Evolutionary conservation across 2,329 filamentous ascomycete species (phyloP), one percentile per base, ranked within the genome.

Genomic region (Parastagonospora avenae): DNA sequence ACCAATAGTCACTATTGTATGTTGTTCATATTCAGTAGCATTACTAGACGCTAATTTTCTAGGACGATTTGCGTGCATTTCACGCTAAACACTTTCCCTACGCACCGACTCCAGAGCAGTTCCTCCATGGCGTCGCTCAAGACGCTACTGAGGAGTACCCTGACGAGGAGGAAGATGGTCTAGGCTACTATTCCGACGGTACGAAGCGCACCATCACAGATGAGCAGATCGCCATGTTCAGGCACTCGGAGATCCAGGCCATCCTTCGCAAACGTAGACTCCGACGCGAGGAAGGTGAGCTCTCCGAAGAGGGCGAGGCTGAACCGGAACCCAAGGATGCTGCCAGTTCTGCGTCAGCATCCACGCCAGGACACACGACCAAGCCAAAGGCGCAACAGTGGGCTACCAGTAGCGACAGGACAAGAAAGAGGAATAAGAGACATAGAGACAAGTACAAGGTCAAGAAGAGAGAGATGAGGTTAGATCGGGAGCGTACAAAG

Each of bases 201-300:
- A 85, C 86, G 54, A 94, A 94, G 70, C 88, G 93, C 35, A 96
- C 92, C 14, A 79, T 97, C 63, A 97, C 92, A 8, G 90, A 97
- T 66, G 90, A 92, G 62, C 90, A 97, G 77, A 91, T 97, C 61
- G 85, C 85, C 46, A 93, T 96, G 54, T 97, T 97, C 71, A 83
- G 92, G 54, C 91, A 95, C 68, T 93, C 90, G 2, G 93, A 97
- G 73, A 82, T 96, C 16, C 87, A 94, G 66, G 76, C 84, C 10
- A 77, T 96, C 33, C 77, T 90, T 14, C 68, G 66, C 46, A 63
- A 67, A 51, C 66, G 67, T 11, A 60, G 62, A 28, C 52, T 60
- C 9, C 57, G 42, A 27, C 51, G 61, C 16, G 70, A 70, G 37
- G 57, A 55, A 2, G 59, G 55, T 3, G 52, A 65, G 30, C n/a